These are phyloP conservation scores for Fragaria nilgerrensis DNA, from an alignment of 306 rosid genomes.

Conservation along the genomic window DNA sequence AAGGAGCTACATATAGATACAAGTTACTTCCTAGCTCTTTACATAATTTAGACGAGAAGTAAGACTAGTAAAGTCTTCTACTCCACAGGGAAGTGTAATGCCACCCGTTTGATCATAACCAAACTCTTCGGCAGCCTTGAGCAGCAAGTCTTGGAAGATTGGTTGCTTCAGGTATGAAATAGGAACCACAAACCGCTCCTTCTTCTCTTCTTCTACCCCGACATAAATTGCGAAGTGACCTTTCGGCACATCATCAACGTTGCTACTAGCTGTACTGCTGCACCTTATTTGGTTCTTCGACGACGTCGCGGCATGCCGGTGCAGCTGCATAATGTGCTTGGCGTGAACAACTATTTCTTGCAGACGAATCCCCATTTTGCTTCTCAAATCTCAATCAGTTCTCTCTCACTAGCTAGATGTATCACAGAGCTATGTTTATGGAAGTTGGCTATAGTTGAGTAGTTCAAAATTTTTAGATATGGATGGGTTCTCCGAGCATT, in stretches of 20 bases:
- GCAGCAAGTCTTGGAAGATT: conserved; percentile 23
- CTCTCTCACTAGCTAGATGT: not conserved
- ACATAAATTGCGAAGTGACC: conserved; percentile 31
- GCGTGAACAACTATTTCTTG: conserved; percentile 26
- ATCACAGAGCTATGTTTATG: not conserved
- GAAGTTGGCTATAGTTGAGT: not conserved
- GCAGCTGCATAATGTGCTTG: conserved; percentile 16
- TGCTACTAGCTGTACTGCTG: not conserved
- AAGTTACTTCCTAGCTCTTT: not conserved
- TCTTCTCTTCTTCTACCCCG: not conserved
- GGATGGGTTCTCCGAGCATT: not conserved
- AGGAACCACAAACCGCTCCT: conserved; percentile 30
- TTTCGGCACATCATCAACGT: conserved; percentile 17
- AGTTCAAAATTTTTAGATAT: not conserved
- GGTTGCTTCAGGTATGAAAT: conserved; percentile 30
- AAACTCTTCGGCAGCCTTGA: conserved; percentile 27
- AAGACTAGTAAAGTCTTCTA: conserved; percentile 22
- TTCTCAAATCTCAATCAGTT: not conserved
- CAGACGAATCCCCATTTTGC: conserved; percentile 20
- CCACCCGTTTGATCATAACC: conserved; percentile 24
- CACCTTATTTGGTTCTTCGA: conserved; percentile 4
- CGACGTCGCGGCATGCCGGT: not conserved
- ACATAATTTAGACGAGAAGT: conserved; percentile 24
- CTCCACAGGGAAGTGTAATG: conserved; percentile 24
- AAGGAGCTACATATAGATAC: not conserved